These are phyloP conservation scores for Daldinia grandis DNA, from an alignment of 495 filamentous ascomycete species.

Conservation along the genomic window DNA sequence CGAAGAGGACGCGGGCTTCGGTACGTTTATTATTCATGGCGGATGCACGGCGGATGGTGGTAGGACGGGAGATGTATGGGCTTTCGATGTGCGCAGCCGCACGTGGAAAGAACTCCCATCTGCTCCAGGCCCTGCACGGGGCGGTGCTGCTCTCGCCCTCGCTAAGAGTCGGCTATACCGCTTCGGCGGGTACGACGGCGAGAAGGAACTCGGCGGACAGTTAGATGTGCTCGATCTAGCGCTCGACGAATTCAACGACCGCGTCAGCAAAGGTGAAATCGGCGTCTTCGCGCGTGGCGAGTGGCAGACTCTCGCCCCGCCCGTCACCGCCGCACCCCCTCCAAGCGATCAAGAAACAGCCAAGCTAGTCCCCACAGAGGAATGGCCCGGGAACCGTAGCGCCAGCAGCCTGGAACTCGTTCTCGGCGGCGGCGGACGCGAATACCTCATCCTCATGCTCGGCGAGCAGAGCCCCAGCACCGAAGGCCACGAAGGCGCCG, in stretches of 20 bases:
- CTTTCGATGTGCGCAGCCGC: constrained; percentile 66
- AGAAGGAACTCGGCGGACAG: constrained; percentile 67
- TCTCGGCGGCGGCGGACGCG: constrained; percentile 60
- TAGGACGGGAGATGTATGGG: constrained; percentile 73
- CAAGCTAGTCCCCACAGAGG: constrained; percentile 42
- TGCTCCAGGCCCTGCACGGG: constrained; percentile 67
- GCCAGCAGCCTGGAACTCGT: constrained; percentile 58
- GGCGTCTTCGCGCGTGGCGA: constrained; percentile 45
- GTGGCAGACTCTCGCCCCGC: constrained; percentile 50
- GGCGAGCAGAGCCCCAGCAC: constrained; percentile 71
- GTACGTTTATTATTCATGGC: constrained; percentile 74
- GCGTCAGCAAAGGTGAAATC: constrained; percentile 51
- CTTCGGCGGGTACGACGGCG: constrained; percentile 78
- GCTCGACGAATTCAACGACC: constrained; percentile 59
- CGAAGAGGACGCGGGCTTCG: constrained; percentile 58
- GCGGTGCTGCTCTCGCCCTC: constrained; percentile 70
- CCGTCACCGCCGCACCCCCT: constrained; percentile 25
- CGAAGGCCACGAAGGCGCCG: constrained; percentile 70
- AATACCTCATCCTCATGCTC: constrained; percentile 70
- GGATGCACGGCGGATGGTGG: constrained; percentile 65
- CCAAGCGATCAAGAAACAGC: constrained; percentile 34
- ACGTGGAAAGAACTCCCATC: constrained; percentile 69
- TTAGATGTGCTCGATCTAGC: constrained; percentile 68
- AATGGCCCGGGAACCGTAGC: constrained; percentile 55
- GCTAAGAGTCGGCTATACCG: constrained; percentile 67